Base-by-base conservation (phyloP, 441 rosid genomes). In the Erodium texanum region DNA sequence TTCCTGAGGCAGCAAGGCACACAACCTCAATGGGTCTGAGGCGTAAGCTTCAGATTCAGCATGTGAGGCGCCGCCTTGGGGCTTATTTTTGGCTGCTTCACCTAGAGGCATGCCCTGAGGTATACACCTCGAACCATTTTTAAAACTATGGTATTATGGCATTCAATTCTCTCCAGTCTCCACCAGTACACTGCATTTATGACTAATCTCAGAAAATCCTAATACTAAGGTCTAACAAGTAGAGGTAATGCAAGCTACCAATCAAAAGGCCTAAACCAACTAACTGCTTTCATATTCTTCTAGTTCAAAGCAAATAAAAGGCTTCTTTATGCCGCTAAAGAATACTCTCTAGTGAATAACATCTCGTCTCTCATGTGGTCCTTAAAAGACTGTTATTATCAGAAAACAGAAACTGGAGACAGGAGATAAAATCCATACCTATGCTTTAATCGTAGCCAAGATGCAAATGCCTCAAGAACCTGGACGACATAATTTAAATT, bases 401-500 rank as follows among this genome's bases (percentile, higher is more conserved):
- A 64, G 66, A 34, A 34, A 34, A 64, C 20, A 32, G 41, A 4
- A 63, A 29, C 1, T 7, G 18, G 24, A 20, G 64, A 24, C 16
- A 24, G 10, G 38, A 62, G 48, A 64, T 29, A 68, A 78, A 32
- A 68, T 66, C 50, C 83, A 70, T 87, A 94, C 99, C 90, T 86
- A 70, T 87, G 98, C 80, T 84, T 86, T 61, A 95, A 85, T 71
- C 95, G 97, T 74, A 92, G 93, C 99, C 98, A 95, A 71, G 98
- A 89, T 62, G 93, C 95, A 89, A 92, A 92, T 62, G 99, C 97
- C 84, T 95, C 97, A n/a, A 92, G 98, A 84, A 92, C 99, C 99
- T 94, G 87, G 73, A 24, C n/a, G 36, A 62, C 65, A 62, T 24
- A 62, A 62, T 24, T 24, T 5, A 24, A 24, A 36, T 12, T 62